phyloP scores from a whole-genome alignment of 176 grass and related monocot genomes.

The Phyllostachys edulis region DNA sequence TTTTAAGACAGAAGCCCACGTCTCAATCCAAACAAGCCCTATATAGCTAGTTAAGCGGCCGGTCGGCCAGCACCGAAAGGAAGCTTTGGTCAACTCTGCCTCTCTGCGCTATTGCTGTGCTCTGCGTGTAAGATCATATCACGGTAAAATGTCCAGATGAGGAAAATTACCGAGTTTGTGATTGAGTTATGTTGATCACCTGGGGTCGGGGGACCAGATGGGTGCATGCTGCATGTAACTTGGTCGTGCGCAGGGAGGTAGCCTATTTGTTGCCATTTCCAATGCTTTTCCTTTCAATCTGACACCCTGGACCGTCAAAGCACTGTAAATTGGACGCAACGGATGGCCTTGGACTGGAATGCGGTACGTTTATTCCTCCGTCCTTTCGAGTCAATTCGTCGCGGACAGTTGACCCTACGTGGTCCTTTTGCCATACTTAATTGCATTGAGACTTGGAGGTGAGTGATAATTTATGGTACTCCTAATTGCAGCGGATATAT shows the following conservation, averaged over 20 bases:
- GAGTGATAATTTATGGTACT: no score
- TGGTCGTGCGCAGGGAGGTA: not conserved
- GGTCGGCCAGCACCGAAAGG: not conserved
- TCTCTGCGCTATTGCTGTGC: not conserved
- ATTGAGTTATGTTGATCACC: no score
- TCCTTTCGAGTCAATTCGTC: conserved; percentile 9
- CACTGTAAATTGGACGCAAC: not conserved
- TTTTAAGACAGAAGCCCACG: no score
- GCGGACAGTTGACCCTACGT: not conserved
- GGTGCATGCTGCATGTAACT: not conserved
- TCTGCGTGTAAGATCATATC: not conserved
- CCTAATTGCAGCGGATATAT: no score
- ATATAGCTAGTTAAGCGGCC: not conserved
- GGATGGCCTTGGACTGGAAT: not conserved
- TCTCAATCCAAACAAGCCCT: no score
- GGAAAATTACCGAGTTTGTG: not conserved
- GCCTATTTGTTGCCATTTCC: conserved; percentile 32
- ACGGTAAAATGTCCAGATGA: not conserved
- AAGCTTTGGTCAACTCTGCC: conserved; percentile 1
- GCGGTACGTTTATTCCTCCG: conserved; percentile 17
- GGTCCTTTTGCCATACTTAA: not conserved
- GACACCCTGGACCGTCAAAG: not conserved
- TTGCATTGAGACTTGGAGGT: not conserved
- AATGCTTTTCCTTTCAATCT: not conserved
- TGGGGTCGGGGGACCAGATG: not conserved